phyloP scores from a whole-genome alignment of 257 asterid genomes.

The Ocimum tenuiflorum region DNA sequence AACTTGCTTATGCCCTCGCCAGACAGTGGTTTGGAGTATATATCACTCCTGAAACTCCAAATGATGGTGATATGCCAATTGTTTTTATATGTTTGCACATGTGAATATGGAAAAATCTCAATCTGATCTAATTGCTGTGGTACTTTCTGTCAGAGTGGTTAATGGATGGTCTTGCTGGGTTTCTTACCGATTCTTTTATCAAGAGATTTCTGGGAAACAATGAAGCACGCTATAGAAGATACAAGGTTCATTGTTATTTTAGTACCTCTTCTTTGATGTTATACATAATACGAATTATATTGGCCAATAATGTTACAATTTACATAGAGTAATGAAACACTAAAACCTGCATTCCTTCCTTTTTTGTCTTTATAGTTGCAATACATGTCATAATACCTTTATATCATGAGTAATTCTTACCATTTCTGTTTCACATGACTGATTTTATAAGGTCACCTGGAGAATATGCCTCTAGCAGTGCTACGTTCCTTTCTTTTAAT shows the following conservation, averaged over 20 bases:
- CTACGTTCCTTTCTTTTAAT: too few species aligned
- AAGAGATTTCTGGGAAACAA: constrained; percentile 87
- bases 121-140: constrained; percentile 30
- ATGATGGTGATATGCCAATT: constrained; percentile 57
- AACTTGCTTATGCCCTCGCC: constrained; percentile 90
- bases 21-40: constrained; percentile 97
- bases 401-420: too few species aligned
- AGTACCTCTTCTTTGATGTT: constrained; percentile 1
- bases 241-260: constrained; percentile 58
- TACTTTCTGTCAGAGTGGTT: constrained; percentile 72
- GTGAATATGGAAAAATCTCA: neutral
- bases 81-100: constrained; percentile 20
- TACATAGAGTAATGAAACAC: constrained; percentile 10
- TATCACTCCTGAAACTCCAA: constrained; percentile 80
- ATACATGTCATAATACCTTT: too few species aligned
- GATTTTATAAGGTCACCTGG: too few species aligned
- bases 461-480: too few species aligned
- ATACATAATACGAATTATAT: too few species aligned
- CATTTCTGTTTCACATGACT: too few species aligned
- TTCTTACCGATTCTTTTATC: constrained; percentile 75
- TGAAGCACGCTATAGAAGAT: constrained; percentile 95
- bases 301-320: too few species aligned
- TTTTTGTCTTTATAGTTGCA: too few species aligned
- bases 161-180: constrained; percentile 97
- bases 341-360: neutral